Conservation (phyloP, 495 filamentous ascomycete genomes). For the Penicillium silybi region DNA sequence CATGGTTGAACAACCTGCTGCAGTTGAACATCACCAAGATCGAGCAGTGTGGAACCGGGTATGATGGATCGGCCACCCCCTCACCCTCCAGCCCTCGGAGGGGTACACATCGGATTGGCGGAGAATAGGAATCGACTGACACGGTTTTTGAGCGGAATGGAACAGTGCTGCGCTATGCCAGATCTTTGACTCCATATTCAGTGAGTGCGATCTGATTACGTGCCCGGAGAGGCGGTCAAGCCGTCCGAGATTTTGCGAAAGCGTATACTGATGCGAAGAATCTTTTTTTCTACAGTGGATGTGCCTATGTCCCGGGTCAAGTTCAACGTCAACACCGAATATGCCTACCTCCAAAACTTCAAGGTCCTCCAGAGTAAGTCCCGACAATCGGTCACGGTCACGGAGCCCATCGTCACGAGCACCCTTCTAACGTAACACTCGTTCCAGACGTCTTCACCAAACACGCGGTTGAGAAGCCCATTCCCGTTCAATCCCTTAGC, state of each 20-base stretch:
- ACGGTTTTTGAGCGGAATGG: neutral
- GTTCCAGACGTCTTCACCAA: conserved; percentile 73
- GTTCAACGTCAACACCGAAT: conserved; percentile 96
- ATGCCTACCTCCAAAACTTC: conserved; percentile 96
- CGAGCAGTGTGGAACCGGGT: conserved; percentile 99
- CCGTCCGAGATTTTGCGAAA: neutral
- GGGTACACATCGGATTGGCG: neutral
- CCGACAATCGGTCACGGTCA: neutral
- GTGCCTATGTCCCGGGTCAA: conserved; percentile 95
- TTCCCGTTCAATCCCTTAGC: conserved; percentile 81
- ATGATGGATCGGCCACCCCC: conserved; percentile 42
- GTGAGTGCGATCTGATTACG: conserved; percentile 43
- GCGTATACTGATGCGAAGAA: conserved; percentile 16
- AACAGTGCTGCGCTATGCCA: conserved; percentile 91
- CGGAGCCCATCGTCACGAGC: neutral
- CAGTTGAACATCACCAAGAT: conserved; percentile 97
- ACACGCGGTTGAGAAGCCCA: conserved; percentile 78
- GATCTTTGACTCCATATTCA: conserved; percentile 93
- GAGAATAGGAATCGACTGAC: conserved; percentile 18
- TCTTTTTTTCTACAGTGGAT: conserved; percentile 55
- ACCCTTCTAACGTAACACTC: conserved; percentile 1
- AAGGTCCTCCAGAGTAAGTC: conserved; percentile 89
- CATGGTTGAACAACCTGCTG: conserved; percentile 96
- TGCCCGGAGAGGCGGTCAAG: neutral
- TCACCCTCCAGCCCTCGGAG: conserved; percentile 3